Percentiles rank a stretch among this genome's conserved stretches.
phyloP scores from a whole-genome alignment of 306 rosid species.

The Potentilla sterilis region DNA sequence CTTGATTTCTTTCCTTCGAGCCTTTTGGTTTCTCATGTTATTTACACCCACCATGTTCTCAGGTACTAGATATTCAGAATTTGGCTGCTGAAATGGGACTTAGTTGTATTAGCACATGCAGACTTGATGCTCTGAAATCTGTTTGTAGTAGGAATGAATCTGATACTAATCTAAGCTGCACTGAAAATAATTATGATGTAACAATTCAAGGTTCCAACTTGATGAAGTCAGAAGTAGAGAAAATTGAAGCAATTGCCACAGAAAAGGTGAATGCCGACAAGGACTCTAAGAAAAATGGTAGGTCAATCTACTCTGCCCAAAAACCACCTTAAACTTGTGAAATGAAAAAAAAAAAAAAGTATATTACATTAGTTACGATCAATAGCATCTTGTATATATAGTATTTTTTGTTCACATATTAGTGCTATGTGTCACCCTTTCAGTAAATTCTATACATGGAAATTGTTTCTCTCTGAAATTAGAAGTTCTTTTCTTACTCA shows the following conservation, averaged over 20 bases:
- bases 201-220: constrained; percentile 33
- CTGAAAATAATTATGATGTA: constrained; percentile 34
- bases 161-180: constrained; percentile 34
- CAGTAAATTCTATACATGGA: not conserved
- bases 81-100: constrained; percentile 92
- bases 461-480: not conserved
- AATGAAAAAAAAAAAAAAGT: not conserved
- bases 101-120: constrained; percentile 68
- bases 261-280: constrained; percentile 39
- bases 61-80: constrained; percentile 85
- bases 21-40: constrained; percentile 9
- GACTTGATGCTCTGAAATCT: constrained; percentile 84
- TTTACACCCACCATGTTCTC: constrained; percentile 23
- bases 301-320: constrained; percentile 23
- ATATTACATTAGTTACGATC: not conserved
- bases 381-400: not conserved
- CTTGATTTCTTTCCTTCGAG: constrained; percentile 1
- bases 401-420: not conserved
- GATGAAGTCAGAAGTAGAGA: constrained; percentile 41
- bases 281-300: constrained; percentile 49
- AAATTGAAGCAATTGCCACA: constrained; percentile 30
- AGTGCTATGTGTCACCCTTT: not conserved
- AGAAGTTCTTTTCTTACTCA: constrained; percentile 19
- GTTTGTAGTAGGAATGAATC: constrained; percentile 49
- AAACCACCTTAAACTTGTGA: constrained; percentile 1